A percentile compares a stretch with the other conserved stretches of the same genome.
Conservation (phyloP, 805 yeast genomes). For the Danielia oregonensis region DNA sequence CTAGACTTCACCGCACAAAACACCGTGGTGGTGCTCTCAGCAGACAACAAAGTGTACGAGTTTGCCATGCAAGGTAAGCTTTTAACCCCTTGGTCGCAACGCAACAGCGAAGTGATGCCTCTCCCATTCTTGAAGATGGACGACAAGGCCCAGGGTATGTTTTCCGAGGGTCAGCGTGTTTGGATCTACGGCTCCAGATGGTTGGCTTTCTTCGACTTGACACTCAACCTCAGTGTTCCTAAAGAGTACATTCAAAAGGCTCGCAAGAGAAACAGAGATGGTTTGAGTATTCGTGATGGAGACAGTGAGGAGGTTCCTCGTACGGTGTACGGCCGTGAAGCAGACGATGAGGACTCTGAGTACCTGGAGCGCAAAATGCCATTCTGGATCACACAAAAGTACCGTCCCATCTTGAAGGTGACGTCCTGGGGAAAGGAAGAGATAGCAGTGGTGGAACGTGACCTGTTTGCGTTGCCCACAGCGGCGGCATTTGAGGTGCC, state of each 20-base stretch:
- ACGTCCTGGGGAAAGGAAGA: slow-evolving; percentile 53
- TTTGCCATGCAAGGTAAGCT: slow-evolving; percentile 34
- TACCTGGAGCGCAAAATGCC: slow-evolving; percentile 33
- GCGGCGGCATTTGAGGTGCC: slow-evolving; percentile 65
- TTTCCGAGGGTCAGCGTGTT: slow-evolving; percentile 46
- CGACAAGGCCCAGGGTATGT: slow-evolving; percentile 74
- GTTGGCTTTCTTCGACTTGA: slow-evolving; percentile 71
- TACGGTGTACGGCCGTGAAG: slow-evolving; percentile 8
- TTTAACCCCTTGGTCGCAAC: slow-evolving; percentile 75
- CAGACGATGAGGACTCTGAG: slow-evolving; percentile 29
- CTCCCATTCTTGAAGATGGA: slow-evolving; percentile 48
- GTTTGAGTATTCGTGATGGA: slow-evolving; percentile 30
- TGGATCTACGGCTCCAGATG: slow-evolving; percentile 92
- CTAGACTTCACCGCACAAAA: slow-evolving; percentile 49
- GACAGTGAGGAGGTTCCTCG: slow-evolving; percentile 12
- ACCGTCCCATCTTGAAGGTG: slow-evolving; percentile 66
- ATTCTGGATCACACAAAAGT: slow-evolving; percentile 75
- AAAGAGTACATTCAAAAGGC: slow-evolving; percentile 20
- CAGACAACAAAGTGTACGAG: slow-evolving; percentile 74
- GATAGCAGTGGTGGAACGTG: slow-evolving; percentile 74
- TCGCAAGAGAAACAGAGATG: slow-evolving; percentile 44
- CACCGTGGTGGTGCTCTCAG: slow-evolving; percentile 61
- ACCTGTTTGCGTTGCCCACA: slow-evolving; percentile 51
- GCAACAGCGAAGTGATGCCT: slow-evolving; percentile 74
- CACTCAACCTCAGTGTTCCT: slow-evolving; percentile 49